These are phyloP conservation scores for Aspergillus sergii DNA, from an alignment of 2,329 filamentous ascomycete genomes.

Conservation along the genomic window DNA sequence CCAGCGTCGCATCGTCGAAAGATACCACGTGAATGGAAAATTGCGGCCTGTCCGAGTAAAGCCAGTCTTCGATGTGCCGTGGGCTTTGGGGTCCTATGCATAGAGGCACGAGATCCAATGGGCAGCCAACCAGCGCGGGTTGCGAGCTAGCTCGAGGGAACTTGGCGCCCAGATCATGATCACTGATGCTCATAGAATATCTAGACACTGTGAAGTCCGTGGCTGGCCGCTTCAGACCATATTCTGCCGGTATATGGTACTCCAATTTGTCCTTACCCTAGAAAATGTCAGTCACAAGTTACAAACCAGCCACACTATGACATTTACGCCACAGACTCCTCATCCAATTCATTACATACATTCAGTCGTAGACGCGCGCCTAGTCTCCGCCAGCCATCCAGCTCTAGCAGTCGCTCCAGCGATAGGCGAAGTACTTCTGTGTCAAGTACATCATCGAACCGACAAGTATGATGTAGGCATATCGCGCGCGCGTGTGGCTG, in stretches of 20 bases:
- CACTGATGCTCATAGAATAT: slow-evolving; percentile 39
- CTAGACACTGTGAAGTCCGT: slow-evolving; percentile 43
- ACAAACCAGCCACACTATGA: not conserved
- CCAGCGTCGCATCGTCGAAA: slow-evolving; percentile 54
- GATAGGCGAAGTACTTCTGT: slow-evolving; percentile 38
- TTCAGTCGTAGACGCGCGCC: slow-evolving; percentile 46
- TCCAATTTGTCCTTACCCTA: slow-evolving; percentile 36
- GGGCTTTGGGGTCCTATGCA: slow-evolving; percentile 9
- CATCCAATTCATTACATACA: slow-evolving; percentile 22
- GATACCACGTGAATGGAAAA: slow-evolving; percentile 52
- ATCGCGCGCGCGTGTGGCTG: not conserved
- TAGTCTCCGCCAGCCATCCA: slow-evolving; percentile 49
- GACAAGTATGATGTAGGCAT: slow-evolving; percentile 27
- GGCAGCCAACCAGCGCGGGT: slow-evolving; percentile 31
- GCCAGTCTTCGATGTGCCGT: slow-evolving; percentile 42
- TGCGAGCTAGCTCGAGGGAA: slow-evolving; percentile 39
- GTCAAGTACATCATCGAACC: slow-evolving; percentile 51
- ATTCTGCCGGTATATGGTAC: slow-evolving; percentile 45
- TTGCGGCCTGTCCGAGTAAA: slow-evolving; percentile 49
- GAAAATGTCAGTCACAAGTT: not conserved
- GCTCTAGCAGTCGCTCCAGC: slow-evolving; percentile 43
- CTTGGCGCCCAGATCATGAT: slow-evolving; percentile 45
- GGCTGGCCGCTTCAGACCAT: slow-evolving; percentile 40
- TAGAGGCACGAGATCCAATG: not conserved
- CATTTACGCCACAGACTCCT: no score